Base-by-base conservation (phyloP, 805 yeast genomes). In the Ogataea ramenticola region DNA sequence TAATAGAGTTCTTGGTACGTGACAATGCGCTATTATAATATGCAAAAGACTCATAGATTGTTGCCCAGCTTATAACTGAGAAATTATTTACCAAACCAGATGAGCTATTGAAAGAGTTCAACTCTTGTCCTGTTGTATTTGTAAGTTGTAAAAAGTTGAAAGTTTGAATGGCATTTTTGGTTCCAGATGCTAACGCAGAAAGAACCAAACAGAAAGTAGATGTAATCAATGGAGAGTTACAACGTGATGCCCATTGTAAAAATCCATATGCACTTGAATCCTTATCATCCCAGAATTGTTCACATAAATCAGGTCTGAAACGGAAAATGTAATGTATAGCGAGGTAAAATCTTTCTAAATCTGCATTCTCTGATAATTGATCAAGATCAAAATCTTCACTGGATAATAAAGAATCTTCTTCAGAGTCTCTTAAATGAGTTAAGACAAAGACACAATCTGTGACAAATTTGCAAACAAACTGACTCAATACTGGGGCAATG, bases 281-380 rank as follows among this genome's bases (percentile, higher is more conserved):
- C 17, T 75, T 67, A 49, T 83, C 86, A 12, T 62, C 59, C 95
- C 96, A 90, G 55, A 86, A 84, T 12, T 66, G 63, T 1, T 70
- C 55, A 14, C 85, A 74, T 8, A 81, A 64, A 1, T 73, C 72
- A 1, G 81, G 78, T 45, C 95, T 70, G 16, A 75, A 71, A 24
- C 74, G 67, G 58, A 83, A 89, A 8, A 87, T 70, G 57, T 75
- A 85, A 36, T 81, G 82, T 46, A 87, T 70, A 3, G 91, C 74
- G 49, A 90, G 57, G 56, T 87, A 90, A 55, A 91, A 86, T 48
- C 96, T 71, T 60, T 93, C 99, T 33, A 93, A 66, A 50, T 93
- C 97, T 0, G 91, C 86, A 52, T 82, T 79, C 22, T 82, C 78
- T 1, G 87, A 73, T 17, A 85, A 71, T 42, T 72, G 79, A 49